Base-by-base conservation (phyloP, 2,329 filamentous ascomycete genomes). In the Aureobasidium sp. region DNA sequence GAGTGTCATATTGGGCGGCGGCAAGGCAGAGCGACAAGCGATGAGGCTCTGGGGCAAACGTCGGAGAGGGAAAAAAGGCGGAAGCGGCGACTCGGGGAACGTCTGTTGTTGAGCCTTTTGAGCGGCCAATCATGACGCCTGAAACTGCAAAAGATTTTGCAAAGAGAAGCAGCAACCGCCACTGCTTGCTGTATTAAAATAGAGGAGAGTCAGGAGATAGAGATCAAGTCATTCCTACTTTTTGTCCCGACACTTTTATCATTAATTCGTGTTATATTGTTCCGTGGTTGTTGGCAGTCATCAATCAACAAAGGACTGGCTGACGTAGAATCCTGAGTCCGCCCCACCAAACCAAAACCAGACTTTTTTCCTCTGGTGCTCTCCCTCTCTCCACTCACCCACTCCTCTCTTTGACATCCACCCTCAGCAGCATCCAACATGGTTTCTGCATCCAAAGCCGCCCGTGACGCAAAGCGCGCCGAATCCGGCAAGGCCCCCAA, bases 401-500 rank as follows among this genome's bases (percentile, higher is more conserved):
- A 32, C 41, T 27, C 27, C n/a, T 39, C 30, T n/a, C 25, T 21
- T 53, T 32, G 16, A 21, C 32, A 44, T 27, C 47, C 59, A 53
- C 32, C 37, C 42, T 34, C 21, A 59, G 57, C 57, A 59, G 57
- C 57, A 59, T 62, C 64, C 63, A 79, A 65, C 67, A 87, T 87
- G 85, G 84, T 87, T 67, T 87, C 85, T 71, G 83, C 85, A 72
- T 87, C 84, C 64, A 87, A 87, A 76, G 85, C 84, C 69, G 85
- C 85, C 72, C 84, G 85, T 73, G 74, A 86, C 75, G 85, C 85
- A 68, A 87, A 87, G 79, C 82, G 82, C 73, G 83, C 76, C 71
- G 82, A 82, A 63, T 81, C 89, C 54, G 89, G 88, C 75, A 84
- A 83, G 73, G 85, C 87, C 69, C 88, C 90, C 79, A 92, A 82